These are phyloP conservation scores for Ustilago vetiveriae DNA, from an alignment of 1,284 basidiomycete genomes.

Conservation along the genomic window DNA sequence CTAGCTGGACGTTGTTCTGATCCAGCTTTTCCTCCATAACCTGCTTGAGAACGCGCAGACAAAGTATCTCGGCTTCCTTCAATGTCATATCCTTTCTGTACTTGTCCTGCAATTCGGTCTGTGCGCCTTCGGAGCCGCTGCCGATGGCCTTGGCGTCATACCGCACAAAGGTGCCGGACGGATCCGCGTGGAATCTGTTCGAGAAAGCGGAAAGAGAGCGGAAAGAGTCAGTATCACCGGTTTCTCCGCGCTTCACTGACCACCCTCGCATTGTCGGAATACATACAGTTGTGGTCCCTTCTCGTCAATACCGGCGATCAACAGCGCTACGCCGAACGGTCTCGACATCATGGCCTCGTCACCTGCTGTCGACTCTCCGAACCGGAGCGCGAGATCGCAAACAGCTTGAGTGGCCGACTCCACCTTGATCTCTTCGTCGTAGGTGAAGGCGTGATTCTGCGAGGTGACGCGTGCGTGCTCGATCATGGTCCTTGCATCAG, in stretches of 20 bases:
- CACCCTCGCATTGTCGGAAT: too few species aligned
- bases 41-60: constrained; percentile 91
- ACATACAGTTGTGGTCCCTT: constrained; percentile 83
- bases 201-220: background rate
- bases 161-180: constrained; percentile 96
- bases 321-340: constrained; percentile 95
- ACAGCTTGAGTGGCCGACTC: constrained; percentile 87
- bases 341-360: constrained; percentile 93
- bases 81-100: constrained; percentile 98
- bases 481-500: constrained; percentile 98
- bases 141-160: constrained; percentile 99
- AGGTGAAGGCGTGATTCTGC: constrained; percentile 94
- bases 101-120: constrained; percentile 95
- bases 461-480: constrained; percentile 96
- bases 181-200: constrained; percentile 81
- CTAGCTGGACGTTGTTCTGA: constrained; percentile 96
- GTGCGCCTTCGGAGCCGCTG: constrained; percentile 95
- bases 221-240: background rate
- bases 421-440: constrained; percentile 95
- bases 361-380: constrained; percentile 94
- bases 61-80: constrained; percentile 84
- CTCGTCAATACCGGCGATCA: constrained; percentile 97
- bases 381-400: constrained; percentile 94
- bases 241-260: too few species aligned
- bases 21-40: constrained; percentile 99